Evolutionary conservation across 2,329 filamentous ascomycete genomes (phyloP).

Genomic region (Neopestalotiopsis rosae): DNA sequence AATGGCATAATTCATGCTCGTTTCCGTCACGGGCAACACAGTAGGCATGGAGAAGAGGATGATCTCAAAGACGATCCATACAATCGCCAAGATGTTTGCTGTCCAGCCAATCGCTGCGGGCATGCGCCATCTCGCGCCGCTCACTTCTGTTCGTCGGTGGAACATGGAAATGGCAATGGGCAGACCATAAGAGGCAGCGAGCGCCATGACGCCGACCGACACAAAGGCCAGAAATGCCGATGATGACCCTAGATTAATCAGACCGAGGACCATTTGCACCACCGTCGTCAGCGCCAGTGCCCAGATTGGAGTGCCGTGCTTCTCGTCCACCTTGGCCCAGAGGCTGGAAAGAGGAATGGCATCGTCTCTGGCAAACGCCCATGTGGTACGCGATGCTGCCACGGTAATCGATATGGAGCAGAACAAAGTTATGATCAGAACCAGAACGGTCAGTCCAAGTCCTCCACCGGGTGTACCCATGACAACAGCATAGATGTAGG

Average conservation of each 20-base stretch:
- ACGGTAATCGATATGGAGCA: slow-evolving; percentile 71
- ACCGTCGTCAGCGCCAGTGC: slow-evolving; percentile 60
- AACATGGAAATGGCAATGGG: slow-evolving; percentile 58
- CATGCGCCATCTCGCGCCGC: slow-evolving; percentile 53
- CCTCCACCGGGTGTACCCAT: slow-evolving; percentile 56
- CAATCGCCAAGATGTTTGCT: slow-evolving; percentile 51
- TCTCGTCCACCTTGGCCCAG: slow-evolving; percentile 58
- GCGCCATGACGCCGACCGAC: slow-evolving; percentile 58
- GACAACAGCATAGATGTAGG: slow-evolving; percentile 56
- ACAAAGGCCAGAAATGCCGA: slow-evolving; percentile 64
- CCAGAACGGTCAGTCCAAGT: slow-evolving; percentile 55
- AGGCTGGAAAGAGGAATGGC: slow-evolving; percentile 56
- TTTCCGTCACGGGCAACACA: slow-evolving; percentile 33
- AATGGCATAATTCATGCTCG: slow-evolving; percentile 54
- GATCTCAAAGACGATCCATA: slow-evolving; percentile 58
- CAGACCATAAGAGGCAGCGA: slow-evolving; percentile 61
- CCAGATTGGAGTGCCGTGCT: slow-evolving; percentile 59
- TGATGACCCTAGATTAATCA: slow-evolving; percentile 62
- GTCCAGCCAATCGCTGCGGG: slow-evolving; percentile 45
- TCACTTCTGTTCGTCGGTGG: slow-evolving; percentile 51
- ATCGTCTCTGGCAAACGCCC: slow-evolving; percentile 67
- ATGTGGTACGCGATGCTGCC: slow-evolving; percentile 69
- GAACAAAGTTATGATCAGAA: slow-evolving; percentile 62
- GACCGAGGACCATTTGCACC: slow-evolving; percentile 58
- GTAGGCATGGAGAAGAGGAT: slow-evolving; percentile 54